A percentile compares a stretch with the other conserved stretches of the same genome.
These are phyloP conservation scores for Crucihimalaya himalaica DNA, from an alignment of 345 rosid genomes.

Conservation along the genomic window DNA sequence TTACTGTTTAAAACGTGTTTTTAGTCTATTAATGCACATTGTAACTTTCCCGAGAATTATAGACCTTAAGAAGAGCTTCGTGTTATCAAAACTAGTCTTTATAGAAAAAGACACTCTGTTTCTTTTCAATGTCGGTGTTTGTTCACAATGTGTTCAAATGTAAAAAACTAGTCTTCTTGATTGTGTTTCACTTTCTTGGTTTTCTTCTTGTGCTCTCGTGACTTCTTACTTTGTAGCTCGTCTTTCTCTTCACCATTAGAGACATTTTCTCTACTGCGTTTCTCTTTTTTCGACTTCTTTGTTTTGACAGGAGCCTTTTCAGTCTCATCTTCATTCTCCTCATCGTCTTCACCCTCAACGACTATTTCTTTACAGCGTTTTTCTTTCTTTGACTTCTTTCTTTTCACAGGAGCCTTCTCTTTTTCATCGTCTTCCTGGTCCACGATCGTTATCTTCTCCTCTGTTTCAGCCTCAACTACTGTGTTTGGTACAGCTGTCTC, in stretches of 20 bases:
- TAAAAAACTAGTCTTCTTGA: conserved; percentile 23
- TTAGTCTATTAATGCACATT: neutral
- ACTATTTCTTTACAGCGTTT: conserved; percentile 21
- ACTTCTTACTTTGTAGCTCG: conserved; percentile 25
- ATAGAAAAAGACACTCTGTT: neutral
- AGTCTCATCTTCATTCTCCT: conserved; percentile 7
- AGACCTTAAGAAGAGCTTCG: neutral
- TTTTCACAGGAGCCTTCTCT: neutral
- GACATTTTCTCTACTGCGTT: conserved; percentile 35
- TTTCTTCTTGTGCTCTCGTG: conserved; percentile 37
- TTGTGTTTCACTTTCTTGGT: conserved; percentile 31
- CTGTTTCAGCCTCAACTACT: conserved; percentile 23
- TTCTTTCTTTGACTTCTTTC: conserved; percentile 28
- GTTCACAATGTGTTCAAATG: conserved; percentile 12
- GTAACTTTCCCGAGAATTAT: conserved; percentile 14
- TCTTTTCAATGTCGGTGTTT: neutral
- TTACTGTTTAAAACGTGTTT: conserved; percentile 15
- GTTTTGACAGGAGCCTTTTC: conserved; percentile 30
- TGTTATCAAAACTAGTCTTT: conserved; percentile 3
- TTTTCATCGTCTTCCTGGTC: conserved; percentile 10
- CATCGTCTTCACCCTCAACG: neutral
- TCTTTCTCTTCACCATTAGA: conserved; percentile 25
- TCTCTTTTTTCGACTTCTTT: conserved; percentile 41
- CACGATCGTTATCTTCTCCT: conserved; percentile 17
- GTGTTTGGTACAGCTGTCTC: conserved; percentile 12